Evolutionary conservation across 1,139 yeast species (phyloP), one percentile per base, ranked within the genome.

Genomic region (Yarrowia galli): DNA sequence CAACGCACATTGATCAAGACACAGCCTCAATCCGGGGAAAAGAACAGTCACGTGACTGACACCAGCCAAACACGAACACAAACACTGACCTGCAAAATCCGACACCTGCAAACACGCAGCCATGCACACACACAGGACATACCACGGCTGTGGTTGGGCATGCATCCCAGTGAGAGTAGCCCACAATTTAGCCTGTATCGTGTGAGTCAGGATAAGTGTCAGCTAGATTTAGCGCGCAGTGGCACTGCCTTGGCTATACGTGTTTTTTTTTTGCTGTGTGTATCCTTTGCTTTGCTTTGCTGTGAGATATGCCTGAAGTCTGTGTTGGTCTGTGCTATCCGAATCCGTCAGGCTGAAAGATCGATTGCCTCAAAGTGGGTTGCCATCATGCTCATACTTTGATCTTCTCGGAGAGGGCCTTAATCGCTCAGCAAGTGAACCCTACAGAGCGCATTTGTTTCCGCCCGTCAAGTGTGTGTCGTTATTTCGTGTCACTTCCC

Each of bases 381-480:
- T 28, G 53, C 53, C 22, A 28, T 25, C 22, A 28, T 25, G 35
- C 51, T 23, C 32, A 48, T n/a, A 48, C 53, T 48, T 48, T 48
- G 38, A 48, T 25, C 38, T 15, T 28, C 20, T 45, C 28, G 28
- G 20, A 46, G 43, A 20, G 18, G 32, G 32, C 32, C 43, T 40
- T 46, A 46, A 46, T 46, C 35, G 35, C 51, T 46, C 51, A 46
- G 18, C 35, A 12, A 16, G 35, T n/a, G 32, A 45, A 45, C 49
- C 49, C 49, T 22, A 45, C 20, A 32, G 20, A 22, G 16, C 22
- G 16, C 16, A 43, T 22, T 28, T 10, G 48, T 22, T 25, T 6
- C 8, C 48, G 22, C 6, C 13, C 28, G 22, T 43, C 28, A 25
- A 5, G 48, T 1, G 48, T 12, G 45, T 45, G 18, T 23, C 22